Conservation (phyloP, 1,284 basidiomycete genomes). For the Ganoderma lucidum region DNA sequence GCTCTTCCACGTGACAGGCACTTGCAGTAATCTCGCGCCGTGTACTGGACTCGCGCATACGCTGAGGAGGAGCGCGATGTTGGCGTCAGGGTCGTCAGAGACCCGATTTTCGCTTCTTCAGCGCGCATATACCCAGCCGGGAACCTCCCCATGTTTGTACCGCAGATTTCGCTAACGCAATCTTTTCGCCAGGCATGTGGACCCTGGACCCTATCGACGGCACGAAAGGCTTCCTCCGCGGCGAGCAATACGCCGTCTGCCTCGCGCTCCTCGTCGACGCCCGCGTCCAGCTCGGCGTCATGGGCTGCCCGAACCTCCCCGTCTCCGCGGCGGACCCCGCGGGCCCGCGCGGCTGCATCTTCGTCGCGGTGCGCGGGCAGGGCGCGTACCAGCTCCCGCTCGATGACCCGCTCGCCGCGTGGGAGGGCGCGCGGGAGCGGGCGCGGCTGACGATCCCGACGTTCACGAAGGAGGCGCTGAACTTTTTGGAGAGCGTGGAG, state of each 20-base stretch:
- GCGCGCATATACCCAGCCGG: too few species aligned
- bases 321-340: slow-evolving; percentile 63
- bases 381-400: slow-evolving; percentile 78
- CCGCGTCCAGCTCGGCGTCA: slow-evolving; percentile 87
- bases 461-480: slow-evolving; percentile 57
- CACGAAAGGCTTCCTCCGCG: slow-evolving; percentile 95
- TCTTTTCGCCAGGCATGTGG: slow-evolving; percentile 72
- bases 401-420: slow-evolving; percentile 18
- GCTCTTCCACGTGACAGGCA: too few species aligned
- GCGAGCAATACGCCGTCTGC: slow-evolving; percentile 98
- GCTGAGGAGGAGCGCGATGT: too few species aligned
- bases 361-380: slow-evolving; percentile 84
- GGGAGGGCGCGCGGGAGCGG: slow-evolving; percentile 40
- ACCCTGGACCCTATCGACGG: slow-evolving; percentile 94
- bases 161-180: background rate
- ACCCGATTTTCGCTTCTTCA: too few species aligned
- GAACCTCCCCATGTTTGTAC: background rate
- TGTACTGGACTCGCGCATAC: too few species aligned
- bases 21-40: too few species aligned
- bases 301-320: slow-evolving; percentile 95
- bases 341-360: slow-evolving; percentile 79
- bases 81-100: too few species aligned
- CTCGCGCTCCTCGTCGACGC: slow-evolving; percentile 90
- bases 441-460: slow-evolving; percentile 56
- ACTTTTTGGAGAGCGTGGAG: slow-evolving; percentile 94